phyloP scores from a whole-genome alignment of 805 yeast species.

The Sungouiella thailandica region DNA sequence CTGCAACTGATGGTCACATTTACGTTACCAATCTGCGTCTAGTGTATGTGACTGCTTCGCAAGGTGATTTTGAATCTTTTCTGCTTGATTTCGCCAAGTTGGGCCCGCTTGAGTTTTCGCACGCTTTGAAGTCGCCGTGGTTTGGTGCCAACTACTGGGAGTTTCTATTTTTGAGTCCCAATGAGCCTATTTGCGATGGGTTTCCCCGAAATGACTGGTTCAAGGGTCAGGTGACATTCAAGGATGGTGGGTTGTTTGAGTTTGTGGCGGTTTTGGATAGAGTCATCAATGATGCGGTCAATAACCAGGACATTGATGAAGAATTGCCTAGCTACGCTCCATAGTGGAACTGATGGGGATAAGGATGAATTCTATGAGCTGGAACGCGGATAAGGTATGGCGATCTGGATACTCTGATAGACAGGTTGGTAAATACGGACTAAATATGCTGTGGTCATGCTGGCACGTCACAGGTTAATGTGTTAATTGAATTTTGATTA shows the following conservation, averaged over 20 bases:
- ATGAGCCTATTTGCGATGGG: slow-evolving; percentile 34
- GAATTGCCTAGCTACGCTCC: slow-evolving; percentile 40
- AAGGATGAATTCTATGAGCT: too few species aligned
- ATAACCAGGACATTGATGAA: slow-evolving; percentile 37
- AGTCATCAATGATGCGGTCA: slow-evolving; percentile 30
- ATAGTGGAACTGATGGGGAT: not conserved
- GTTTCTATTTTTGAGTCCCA: slow-evolving; percentile 33
- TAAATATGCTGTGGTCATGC: too few species aligned
- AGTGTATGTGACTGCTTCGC: slow-evolving; percentile 32
- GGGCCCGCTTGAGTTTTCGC: slow-evolving; percentile 29
- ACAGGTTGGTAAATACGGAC: too few species aligned
- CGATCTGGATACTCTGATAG: too few species aligned
- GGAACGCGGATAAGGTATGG: not conserved
- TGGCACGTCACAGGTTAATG: too few species aligned
- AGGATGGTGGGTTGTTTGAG: slow-evolving; percentile 44
- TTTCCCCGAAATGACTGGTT: slow-evolving; percentile 36
- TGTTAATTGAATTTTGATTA: not conserved
- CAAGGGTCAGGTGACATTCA: slow-evolving; percentile 35
- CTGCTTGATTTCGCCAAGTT: slow-evolving; percentile 27
- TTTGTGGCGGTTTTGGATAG: slow-evolving; percentile 33
- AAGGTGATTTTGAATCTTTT: slow-evolving; percentile 41
- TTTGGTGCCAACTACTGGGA: slow-evolving; percentile 50
- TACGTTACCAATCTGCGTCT: slow-evolving; percentile 40
- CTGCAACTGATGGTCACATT: slow-evolving; percentile 33
- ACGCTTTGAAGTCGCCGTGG: slow-evolving; percentile 46